Base-by-base conservation (phyloP, 495 filamentous ascomycete species). In the Annulohypoxylon stygium region DNA sequence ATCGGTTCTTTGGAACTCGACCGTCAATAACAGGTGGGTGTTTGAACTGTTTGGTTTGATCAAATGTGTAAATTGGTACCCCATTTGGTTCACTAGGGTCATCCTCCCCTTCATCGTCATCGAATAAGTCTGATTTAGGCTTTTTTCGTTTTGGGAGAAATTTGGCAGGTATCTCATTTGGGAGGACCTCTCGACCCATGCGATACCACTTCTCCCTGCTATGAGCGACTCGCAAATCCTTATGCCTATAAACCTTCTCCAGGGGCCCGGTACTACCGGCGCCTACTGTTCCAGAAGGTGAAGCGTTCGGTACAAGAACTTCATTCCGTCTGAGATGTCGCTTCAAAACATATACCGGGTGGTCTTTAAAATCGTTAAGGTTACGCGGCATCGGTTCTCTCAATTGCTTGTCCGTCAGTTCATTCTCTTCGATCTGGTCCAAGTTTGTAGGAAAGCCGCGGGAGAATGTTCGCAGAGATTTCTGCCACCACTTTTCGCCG, bases 311-410 rank as follows among this genome's bases (percentile, higher is more conserved):
- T 11, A 96, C 86, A 2, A 89, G 76, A 10, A 94, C 90, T 81
- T 99, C 93, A 73, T 96, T 90, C 18, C 90, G 86, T 55, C 88
- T 90, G n/a, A 99, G 81, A 82, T 98, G 94, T 50, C 97, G 86
- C 73, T 97, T 92, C 0, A 99, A 86, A 1, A 93, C 94, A 75
- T 95, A 98, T 51, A 93, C 81, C 0, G 97, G 97, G 80, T 99
- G 96, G 73, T 92, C 90, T 77, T 97, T 97, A 81, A 98, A 97
- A 75, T 98, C 95, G 50, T 90, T 88, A 16, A 98, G 88, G 71
- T 94, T 97, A 50, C 89, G 88, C 4, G 96, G 96, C 90, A 99
- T 94, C 4, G 92, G 92, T 76, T 99, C 96, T 10, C 85, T 83
- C 0, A 90, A 88, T 65, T 93, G 90, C 66, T 87, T 88, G 6